Base-by-base conservation (phyloP, 257 asterid genomes). In the Anisodus acutangulus region DNA sequence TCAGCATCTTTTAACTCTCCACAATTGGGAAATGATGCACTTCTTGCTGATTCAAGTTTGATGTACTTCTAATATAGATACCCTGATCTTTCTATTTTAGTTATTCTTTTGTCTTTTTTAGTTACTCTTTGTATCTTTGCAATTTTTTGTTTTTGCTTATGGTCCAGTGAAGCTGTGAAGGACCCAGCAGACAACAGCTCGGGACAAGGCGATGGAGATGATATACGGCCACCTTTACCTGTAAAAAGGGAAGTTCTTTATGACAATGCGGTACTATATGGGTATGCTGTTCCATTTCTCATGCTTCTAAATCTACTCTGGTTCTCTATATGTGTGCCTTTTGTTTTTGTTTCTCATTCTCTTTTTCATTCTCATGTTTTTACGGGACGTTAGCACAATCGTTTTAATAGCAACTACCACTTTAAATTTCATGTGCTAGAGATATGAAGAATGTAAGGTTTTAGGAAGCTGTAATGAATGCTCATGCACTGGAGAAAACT, bases 191-290 rank as follows among this genome's bases (percentile, higher is more conserved):
- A 82, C 83, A 87, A 78, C 87, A 88, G 83, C 85, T 85, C 57
- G 45, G 84, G 88, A 83, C 91, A 86, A 81, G 92, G 78, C 79
- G 93, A 83, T 72, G 95, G 87, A 80, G 92, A 89, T 85, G 95
- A 89, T 80, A 90, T 97, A 49, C 96, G 99, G 0, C 88, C 99
- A 79, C 99, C 99, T 85, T 92, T 97, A 83, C 99, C 99, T 76
- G 99, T 95, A 86, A 93, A 84, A 89, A 89, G 98, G 86, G 99
- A 97, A 13, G 96, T 92, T 87, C 98, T 97, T 60, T 97, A 97
- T 87, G 98, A 95, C 83, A 85, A 78, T 85, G 89, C 93, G 6
- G 86, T 90, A 83, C 87, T 87, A 79, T 90, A 85, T 83, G 91
- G 98, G 98, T 95, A 96, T 84, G 91, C 62, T 81, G 76, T 86